A percentile compares a stretch with the other conserved stretches of the same genome.
Evolutionary conservation across 202 grass and related monocot species (phyloP).

Genomic region (Zizania palustris): DNA sequence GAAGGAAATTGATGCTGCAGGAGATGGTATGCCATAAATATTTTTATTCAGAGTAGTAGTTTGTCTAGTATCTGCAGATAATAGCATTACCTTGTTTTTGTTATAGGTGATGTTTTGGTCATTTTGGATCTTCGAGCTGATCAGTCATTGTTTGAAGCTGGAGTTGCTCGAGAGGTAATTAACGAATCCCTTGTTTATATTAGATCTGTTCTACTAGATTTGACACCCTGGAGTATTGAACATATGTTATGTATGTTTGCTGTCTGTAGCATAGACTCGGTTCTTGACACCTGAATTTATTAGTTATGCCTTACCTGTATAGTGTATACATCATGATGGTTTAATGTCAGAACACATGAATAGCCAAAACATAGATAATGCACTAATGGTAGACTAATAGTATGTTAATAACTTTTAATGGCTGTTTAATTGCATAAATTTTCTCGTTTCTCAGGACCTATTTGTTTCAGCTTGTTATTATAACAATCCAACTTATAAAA

Average conservation of each 20-base stretch:
- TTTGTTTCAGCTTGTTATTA: no score
- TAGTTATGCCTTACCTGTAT: neutral
- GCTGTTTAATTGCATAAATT: neutral
- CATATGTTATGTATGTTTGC: neutral
- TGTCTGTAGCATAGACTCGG: neutral
- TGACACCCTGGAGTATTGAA: neutral
- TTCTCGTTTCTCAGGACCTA: neutral
- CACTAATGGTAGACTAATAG: slow-evolving; percentile 11
- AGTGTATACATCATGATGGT: neutral
- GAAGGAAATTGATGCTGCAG: slow-evolving; percentile 92
- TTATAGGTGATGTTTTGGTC: slow-evolving; percentile 87
- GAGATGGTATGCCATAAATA: slow-evolving; percentile 70
- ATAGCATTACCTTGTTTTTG: slow-evolving; percentile 32
- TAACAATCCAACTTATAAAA: no score
- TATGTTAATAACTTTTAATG: slow-evolving; percentile 18
- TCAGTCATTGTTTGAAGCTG: slow-evolving; percentile 89
- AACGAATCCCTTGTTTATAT: slow-evolving; percentile 10
- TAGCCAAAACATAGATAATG: neutral
- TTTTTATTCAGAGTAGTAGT: slow-evolving; percentile 30
- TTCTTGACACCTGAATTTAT: slow-evolving; percentile 19
- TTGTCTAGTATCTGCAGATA: slow-evolving; percentile 25
- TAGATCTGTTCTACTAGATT: slow-evolving; percentile 2
- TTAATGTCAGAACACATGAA: neutral
- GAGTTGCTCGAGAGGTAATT: slow-evolving; percentile 89
- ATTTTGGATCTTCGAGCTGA: slow-evolving; percentile 86